Conservation (phyloP, 2,329 filamentous ascomycete species). For the Eutypella sp. region DNA sequence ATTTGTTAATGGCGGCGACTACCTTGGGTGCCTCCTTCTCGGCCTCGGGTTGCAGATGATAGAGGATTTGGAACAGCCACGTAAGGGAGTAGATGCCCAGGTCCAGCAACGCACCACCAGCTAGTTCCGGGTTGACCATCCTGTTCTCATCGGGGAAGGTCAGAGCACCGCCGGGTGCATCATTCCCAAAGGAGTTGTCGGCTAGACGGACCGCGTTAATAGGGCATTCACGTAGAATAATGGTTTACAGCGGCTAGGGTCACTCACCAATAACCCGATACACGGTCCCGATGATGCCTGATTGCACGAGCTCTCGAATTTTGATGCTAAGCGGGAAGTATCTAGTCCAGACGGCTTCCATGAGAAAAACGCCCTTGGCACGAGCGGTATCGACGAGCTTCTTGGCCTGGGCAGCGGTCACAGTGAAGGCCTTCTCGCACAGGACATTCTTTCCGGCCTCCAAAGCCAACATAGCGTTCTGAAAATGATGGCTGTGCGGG, state of each 20-base stretch:
- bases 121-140: constrained; percentile 77
- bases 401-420: constrained; percentile 72
- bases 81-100: constrained; percentile 85
- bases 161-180: constrained; percentile 51
- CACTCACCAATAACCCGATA: constrained; percentile 51
- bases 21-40: constrained; percentile 66
- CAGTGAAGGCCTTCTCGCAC: constrained; percentile 87
- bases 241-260: too few relatives aligned
- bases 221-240: too few relatives aligned
- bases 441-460: constrained; percentile 82
- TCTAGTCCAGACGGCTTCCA: constrained; percentile 88
- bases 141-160: constrained; percentile 60
- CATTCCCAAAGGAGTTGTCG: constrained; percentile 57
- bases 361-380: constrained; percentile 69
- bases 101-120: constrained; percentile 78
- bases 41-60: constrained; percentile 68
- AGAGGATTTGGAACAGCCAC: constrained; percentile 86
- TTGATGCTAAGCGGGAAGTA: constrained; percentile 82
- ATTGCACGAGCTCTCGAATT: constrained; percentile 58
- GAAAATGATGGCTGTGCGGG: constrained; percentile 89
- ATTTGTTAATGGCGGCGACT: constrained; percentile 64
- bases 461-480: constrained; percentile 80
- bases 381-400: constrained; percentile 67
- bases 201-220: constrained; percentile 29
- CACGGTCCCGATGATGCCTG: constrained; percentile 54